Evolutionary conservation across 495 filamentous ascomycete species (phyloP), one percentile per base, ranked within the genome.

Genomic region (Gamarada debralockiae): DNA sequence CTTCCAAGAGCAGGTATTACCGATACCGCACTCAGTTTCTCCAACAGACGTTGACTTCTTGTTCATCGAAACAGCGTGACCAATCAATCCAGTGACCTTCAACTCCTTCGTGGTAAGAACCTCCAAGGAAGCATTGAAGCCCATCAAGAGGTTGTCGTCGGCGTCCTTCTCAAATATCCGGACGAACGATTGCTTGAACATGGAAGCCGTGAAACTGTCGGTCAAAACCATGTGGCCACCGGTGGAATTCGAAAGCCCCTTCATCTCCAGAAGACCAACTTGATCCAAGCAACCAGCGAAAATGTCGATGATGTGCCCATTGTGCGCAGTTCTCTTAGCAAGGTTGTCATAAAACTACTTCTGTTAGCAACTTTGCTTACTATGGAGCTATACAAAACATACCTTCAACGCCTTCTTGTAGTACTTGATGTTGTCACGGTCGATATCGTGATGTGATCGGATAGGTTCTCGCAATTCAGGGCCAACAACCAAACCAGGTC

Each of bases 341-440:
- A 99, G 83, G 56, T 81, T 89, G 59, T 99, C 92, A 65, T 97
- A 99, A 72, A 97, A 99, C 90, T 60, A 64, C 50, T 13, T 23
- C 15, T 12, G 34, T 55, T 13, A 52, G 29, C 9, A 3, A n/a
- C n/a, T 6, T 18, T n/a, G 42, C 3, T 21, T 17, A 24, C 29
- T 3, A 8, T 10, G 27, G 37, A 15, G 52, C 15, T 23, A n/a
- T 22, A 12, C 22, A 21, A 14, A 47, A 48, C 72, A 31, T 72
- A 96, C 90, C 86, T 97, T 99, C 13, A 96, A 70, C 39, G 95
- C 93, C 71, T 97, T 97, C 79, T 99, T 99, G 73, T 95, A 97
- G 68, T 97, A 97, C 69, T 97, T 99, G 74, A 96, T 96, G 62
- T 97, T 96, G 65, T 99, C 95, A 34, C 90, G 82, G 63, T 99